A percentile compares a stretch with the other conserved stretches of the same genome.
These are phyloP conservation scores for Lonicera japonica DNA, from an alignment of 129 eudicot species.

Conservation along the genomic window DNA sequence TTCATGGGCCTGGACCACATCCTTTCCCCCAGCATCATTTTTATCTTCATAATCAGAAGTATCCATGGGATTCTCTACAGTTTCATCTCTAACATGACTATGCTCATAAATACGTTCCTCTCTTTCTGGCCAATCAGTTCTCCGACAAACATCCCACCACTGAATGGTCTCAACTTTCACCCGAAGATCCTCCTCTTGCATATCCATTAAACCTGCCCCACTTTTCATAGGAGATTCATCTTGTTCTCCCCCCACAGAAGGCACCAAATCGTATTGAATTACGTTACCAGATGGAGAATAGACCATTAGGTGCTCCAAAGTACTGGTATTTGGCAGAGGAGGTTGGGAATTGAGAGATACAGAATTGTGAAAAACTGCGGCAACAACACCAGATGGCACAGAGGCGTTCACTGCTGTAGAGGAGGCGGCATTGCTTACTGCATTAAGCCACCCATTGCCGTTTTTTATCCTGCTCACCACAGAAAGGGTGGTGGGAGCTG, in stretches of 20 bases:
- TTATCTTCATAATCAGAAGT: conserved; percentile 46
- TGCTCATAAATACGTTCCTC: conserved; percentile 53
- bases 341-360: conserved; percentile 24
- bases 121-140: conserved; percentile 89
- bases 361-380: conserved; percentile 72
- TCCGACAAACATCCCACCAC: conserved; percentile 97
- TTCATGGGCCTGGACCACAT: conserved; percentile 36
- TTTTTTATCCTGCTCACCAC: conserved; percentile 80
- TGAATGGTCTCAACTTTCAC: conserved; percentile 74
- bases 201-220: conserved; percentile 41
- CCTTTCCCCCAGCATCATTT: conserved; percentile 23
- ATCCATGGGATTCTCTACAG: conserved; percentile 19
- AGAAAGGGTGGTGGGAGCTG: conserved; percentile 63
- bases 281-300: conserved; percentile 80
- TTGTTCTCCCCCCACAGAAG: conserved; percentile 55
- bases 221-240: conserved; percentile 40
- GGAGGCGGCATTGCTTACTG: conserved; percentile 86
- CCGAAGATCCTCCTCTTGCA: conserved; percentile 69
- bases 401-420: conserved; percentile 64
- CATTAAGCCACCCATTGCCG: conserved; percentile 74
- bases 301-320: conserved; percentile 73
- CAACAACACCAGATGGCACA: conserved; percentile 71
- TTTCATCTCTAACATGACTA: conserved; percentile 23
- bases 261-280: conserved; percentile 77
- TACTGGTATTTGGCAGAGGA: conserved; percentile 16